Conservation (phyloP, 2,329 filamentous ascomycete species). For the Fusarium solani-melongenae region DNA sequence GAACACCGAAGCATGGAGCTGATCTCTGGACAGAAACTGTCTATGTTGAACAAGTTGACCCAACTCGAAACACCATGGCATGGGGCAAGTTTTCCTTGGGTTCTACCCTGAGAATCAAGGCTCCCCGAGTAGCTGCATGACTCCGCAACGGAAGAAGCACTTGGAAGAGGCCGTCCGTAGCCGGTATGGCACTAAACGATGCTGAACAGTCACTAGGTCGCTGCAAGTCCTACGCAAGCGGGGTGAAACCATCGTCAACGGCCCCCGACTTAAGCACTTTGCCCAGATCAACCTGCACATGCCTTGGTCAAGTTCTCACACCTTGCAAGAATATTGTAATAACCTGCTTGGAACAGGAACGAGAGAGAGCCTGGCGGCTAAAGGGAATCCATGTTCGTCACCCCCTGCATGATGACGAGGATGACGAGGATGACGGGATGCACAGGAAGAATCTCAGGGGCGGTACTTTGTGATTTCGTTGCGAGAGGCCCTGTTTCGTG, state of each 20-base stretch:
- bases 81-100: background rate
- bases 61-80: background rate
- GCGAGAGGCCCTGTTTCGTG: background rate
- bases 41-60: background rate
- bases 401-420: background rate
- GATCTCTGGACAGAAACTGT: background rate
- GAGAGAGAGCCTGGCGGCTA: background rate
- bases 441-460: background rate
- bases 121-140: background rate
- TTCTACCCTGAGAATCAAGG: background rate
- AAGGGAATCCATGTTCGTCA: background rate
- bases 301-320: background rate
- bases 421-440: background rate
- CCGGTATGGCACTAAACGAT: background rate
- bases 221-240: background rate
- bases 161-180: background rate
- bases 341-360: background rate
- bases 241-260: background rate
- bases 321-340: background rate
- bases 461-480: background rate
- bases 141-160: background rate
- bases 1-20: background rate
- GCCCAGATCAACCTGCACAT: background rate
- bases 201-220: background rate
- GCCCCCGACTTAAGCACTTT: background rate